A percentile compares a stretch with the other conserved stretches of the same genome.
Evolutionary conservation across 257 asterid species (phyloP).

Genomic region (Cynanchum wilfordii): DNA sequence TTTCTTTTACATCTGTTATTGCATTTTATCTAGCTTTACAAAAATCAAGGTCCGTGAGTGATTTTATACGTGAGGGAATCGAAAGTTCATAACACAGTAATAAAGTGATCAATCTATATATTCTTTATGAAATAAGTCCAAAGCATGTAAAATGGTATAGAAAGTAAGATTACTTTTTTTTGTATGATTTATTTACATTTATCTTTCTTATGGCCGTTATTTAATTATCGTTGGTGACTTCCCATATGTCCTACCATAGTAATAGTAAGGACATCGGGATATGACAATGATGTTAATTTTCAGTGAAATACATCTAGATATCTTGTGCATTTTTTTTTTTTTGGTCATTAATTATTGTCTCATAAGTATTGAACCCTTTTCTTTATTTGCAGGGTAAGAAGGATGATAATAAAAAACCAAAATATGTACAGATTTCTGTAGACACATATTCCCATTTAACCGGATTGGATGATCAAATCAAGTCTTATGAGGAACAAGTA

Average conservation of each 20-base stretch:
- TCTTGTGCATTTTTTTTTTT: not conserved
- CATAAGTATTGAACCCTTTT: conserved; percentile 8
- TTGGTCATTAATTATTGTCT: not conserved
- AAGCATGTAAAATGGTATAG: not conserved
- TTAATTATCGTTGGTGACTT: not conserved
- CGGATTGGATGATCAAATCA: conserved; percentile 83
- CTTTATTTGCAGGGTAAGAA: conserved; percentile 44
- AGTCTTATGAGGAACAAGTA: conserved; percentile 58
- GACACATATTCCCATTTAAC: conserved; percentile 91
- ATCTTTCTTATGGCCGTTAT: not conserved
- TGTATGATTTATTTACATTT: not conserved
- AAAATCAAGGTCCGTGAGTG: not conserved
- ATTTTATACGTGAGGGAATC: not conserved
- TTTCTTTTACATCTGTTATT: not conserved
- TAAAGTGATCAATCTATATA: not conserved
- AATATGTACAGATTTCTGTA: conserved; percentile 88
- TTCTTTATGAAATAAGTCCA: not conserved
- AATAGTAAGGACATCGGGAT: not conserved
- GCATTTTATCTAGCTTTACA: not conserved
- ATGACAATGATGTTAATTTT: not conserved
- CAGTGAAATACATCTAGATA: not conserved
- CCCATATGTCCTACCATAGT: not conserved
- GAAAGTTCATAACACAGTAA: not conserved
- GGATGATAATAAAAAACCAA: conserved; percentile 63
- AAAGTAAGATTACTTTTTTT: not conserved